phyloP scores from a whole-genome alignment of 2,329 filamentous ascomycete genomes.

The Apiospora sp. region DNA sequence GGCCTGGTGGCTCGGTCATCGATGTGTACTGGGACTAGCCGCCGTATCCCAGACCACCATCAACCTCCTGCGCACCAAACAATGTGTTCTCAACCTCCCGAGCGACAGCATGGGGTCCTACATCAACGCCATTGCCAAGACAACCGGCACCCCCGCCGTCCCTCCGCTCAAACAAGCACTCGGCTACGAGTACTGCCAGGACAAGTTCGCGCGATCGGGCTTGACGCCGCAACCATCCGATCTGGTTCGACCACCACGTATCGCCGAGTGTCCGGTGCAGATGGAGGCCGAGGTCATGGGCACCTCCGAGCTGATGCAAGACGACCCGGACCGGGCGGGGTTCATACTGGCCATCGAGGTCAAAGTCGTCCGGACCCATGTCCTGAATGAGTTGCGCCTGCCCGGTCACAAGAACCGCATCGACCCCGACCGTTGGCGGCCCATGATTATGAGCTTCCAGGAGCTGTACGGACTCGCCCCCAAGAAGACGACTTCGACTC shows the following conservation, averaged over 20 bases:
- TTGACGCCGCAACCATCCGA: slow-evolving; percentile 46
- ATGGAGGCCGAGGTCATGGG: slow-evolving; percentile 51
- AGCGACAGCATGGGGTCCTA: slow-evolving; percentile 43
- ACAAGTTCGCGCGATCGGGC: slow-evolving; percentile 47
- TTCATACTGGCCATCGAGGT: slow-evolving; percentile 45
- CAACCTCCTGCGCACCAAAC: slow-evolving; percentile 50
- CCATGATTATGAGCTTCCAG: slow-evolving; percentile 54
- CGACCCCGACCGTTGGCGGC: slow-evolving; percentile 52
- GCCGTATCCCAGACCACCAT: slow-evolving; percentile 46
- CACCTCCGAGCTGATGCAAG: slow-evolving; percentile 43
- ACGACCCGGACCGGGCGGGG: slow-evolving; percentile 41
- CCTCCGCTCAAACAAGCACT: slow-evolving; percentile 38
- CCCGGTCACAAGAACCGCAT: slow-evolving; percentile 48
- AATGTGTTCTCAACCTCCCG: slow-evolving; percentile 53
- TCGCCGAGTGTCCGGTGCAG: slow-evolving; percentile 50
- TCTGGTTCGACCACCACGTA: slow-evolving; percentile 44
- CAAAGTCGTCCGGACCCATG: slow-evolving; percentile 45
- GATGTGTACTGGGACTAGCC: slow-evolving; percentile 51
- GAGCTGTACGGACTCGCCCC: slow-evolving; percentile 48
- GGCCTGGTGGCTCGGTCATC: slow-evolving; percentile 52
- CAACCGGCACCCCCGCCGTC: slow-evolving; percentile 44
- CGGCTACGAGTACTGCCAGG: slow-evolving; percentile 47
- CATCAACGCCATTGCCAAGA: slow-evolving; percentile 49
- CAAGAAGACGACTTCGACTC: slow-evolving; percentile 34
- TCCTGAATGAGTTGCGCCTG: slow-evolving; percentile 45